Percentiles rank a stretch among this genome's conserved stretches.
Evolutionary conservation across 2,329 filamentous ascomycete species (phyloP).

Genomic region (Gnomoniopsis smithogilvyi): DNA sequence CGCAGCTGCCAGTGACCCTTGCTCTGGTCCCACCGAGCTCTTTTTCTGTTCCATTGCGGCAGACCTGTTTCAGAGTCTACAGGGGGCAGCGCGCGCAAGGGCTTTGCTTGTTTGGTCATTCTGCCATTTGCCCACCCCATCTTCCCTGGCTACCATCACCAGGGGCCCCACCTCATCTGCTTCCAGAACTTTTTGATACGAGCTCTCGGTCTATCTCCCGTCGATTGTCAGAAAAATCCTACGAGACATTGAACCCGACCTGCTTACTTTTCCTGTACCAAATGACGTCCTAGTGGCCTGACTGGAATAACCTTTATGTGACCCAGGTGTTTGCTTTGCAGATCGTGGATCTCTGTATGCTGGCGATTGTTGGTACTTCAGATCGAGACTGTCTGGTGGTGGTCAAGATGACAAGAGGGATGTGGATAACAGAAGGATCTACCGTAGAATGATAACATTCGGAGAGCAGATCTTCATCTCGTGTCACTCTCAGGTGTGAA

Average conservation of each 20-base stretch:
- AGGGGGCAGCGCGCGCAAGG: neutral
- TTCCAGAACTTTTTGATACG: conserved; percentile 17
- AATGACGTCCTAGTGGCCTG: conserved; percentile 1
- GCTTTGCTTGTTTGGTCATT: neutral
- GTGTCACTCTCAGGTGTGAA: too few relatives aligned
- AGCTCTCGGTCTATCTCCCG: conserved; percentile 1
- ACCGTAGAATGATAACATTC: too few relatives aligned
- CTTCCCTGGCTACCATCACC: neutral
- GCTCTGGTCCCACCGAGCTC: neutral
- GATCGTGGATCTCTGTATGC: neutral
- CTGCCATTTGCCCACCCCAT: neutral
- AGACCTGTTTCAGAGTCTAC: conserved; percentile 9
- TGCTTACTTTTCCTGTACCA: neutral
- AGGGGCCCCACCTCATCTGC: conserved; percentile 2
- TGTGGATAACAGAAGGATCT: neutral
- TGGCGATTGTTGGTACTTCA: neutral
- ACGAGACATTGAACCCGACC: neutral
- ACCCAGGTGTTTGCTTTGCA: neutral
- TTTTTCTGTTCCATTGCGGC: conserved; percentile 6
- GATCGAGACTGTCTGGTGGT: neutral
- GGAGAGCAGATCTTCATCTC: too few relatives aligned
- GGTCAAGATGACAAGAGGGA: neutral
- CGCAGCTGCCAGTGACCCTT: neutral
- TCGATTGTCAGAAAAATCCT: neutral
- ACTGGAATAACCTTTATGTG: neutral